These are phyloP conservation scores for Exsudoporus frostii DNA, from an alignment of 768 basidiomycete genomes.

Conservation along the genomic window DNA sequence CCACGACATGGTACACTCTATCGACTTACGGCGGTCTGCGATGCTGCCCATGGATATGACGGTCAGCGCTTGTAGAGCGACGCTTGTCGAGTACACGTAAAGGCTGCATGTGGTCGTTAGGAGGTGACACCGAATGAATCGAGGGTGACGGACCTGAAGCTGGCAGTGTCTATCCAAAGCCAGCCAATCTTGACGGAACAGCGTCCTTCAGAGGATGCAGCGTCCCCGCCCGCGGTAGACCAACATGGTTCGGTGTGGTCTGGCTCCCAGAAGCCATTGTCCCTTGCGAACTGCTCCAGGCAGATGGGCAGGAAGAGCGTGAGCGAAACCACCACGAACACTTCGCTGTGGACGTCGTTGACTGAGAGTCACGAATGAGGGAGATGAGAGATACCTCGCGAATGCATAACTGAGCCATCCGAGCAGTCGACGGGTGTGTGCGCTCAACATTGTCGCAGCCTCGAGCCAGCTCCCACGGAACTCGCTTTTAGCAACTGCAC, in stretches of 20 bases:
- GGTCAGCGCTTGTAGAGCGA: constrained; percentile 86
- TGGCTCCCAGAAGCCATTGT: constrained; percentile 78
- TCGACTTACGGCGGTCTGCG: constrained; percentile 80
- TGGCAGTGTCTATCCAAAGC: constrained; percentile 87
- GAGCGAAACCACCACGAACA: constrained; percentile 77
- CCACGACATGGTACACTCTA: too few species aligned
- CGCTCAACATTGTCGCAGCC: constrained; percentile 6
- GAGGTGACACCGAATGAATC: neutral
- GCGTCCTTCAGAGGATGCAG: constrained; percentile 38
- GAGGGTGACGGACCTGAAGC: constrained; percentile 66
- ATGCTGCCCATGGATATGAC: constrained; percentile 93
- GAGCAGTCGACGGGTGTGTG: constrained; percentile 38
- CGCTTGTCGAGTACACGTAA: constrained; percentile 84
- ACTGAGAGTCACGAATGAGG: neutral
- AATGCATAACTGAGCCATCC: constrained; percentile 88
- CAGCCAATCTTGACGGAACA: constrained; percentile 84
- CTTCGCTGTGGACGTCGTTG: constrained; percentile 49
- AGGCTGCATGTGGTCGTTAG: constrained; percentile 45
- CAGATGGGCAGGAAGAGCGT: constrained; percentile 82
- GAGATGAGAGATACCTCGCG: constrained; percentile 51
- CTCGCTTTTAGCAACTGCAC: too few species aligned
- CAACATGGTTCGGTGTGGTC: constrained; percentile 62
- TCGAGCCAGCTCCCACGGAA: too few species aligned
- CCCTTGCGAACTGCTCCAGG: constrained; percentile 84
- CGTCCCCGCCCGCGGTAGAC: constrained; percentile 8